These are phyloP conservation scores for Nannizzia gypsea DNA, from an alignment of 2,329 filamentous ascomycete genomes.

Conservation along the genomic window DNA sequence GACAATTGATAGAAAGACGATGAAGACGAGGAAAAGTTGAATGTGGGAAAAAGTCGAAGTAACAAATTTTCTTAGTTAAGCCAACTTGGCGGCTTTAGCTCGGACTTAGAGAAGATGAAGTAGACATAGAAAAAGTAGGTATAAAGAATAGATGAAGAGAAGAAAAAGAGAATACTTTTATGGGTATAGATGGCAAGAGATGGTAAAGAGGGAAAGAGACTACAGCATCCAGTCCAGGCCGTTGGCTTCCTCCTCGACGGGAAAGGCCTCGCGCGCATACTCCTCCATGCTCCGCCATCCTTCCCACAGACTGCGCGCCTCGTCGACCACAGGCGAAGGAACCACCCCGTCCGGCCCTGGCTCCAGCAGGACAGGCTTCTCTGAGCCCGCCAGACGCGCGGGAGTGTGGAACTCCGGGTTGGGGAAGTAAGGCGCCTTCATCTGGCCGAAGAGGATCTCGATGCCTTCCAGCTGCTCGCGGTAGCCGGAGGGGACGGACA, in stretches of 20 bases:
- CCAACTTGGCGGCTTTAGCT: neutral
- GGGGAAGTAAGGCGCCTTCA: slow-evolving; percentile 52
- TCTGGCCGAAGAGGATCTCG: slow-evolving; percentile 47
- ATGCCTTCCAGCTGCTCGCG: slow-evolving; percentile 67
- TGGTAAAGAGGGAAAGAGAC: neutral
- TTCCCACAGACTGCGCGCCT: slow-evolving; percentile 78
- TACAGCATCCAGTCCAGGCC: slow-evolving; percentile 79
- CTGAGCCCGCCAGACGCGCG: slow-evolving; percentile 24
- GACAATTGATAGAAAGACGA: neutral
- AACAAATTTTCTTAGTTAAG: slow-evolving; percentile 2
- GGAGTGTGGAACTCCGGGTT: slow-evolving; percentile 43
- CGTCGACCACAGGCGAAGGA: slow-evolving; percentile 58
- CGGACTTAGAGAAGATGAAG: neutral
- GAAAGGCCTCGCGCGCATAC: slow-evolving; percentile 88
- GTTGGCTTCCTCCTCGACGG: slow-evolving; percentile 87
- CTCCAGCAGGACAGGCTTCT: slow-evolving; percentile 22
- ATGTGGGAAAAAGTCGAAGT: neutral
- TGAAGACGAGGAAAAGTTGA: neutral
- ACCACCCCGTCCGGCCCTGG: slow-evolving; percentile 27
- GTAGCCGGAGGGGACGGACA: slow-evolving; percentile 79
- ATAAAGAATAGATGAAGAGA: no score
- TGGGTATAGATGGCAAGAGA: no score
- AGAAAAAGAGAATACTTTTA: no score
- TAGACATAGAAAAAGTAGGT: no score
- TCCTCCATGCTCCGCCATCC: slow-evolving; percentile 84